phyloP scores from a whole-genome alignment of 768 basidiomycete species.

The Suillus tomentosus region DNA sequence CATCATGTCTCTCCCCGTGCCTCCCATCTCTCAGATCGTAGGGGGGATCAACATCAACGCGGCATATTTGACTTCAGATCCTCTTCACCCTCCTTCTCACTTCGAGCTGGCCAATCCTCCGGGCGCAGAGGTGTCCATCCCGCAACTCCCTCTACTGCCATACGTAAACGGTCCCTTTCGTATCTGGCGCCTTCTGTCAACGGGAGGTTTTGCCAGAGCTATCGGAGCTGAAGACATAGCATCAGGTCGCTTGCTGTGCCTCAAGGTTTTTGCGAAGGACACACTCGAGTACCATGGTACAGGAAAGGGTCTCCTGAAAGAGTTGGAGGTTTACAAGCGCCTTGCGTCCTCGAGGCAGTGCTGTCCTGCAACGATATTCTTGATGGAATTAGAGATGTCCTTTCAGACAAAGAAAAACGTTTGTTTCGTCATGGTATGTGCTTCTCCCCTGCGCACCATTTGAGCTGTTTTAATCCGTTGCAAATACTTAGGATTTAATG shows the following conservation, averaged over 20 bases:
- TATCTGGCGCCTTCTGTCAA: constrained; percentile 20
- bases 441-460: neutral
- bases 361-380: constrained; percentile 32
- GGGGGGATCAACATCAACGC: neutral
- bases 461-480: neutral
- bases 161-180: constrained; percentile 26
- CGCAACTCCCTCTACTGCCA: neutral
- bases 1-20: neutral
- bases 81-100: neutral
- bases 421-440: constrained; percentile 44
- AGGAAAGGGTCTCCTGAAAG: constrained; percentile 27
- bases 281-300: constrained; percentile 16
- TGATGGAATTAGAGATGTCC: constrained; percentile 41
- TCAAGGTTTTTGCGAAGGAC: constrained; percentile 37
- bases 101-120: neutral
- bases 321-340: constrained; percentile 38
- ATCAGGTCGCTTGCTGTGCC: constrained; percentile 39
- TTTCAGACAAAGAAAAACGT: constrained; percentile 33
- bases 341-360: constrained; percentile 27
- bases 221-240: constrained; percentile 26
- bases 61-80: neutral
- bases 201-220: constrained; percentile 23
- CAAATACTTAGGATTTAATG: constrained; percentile 41
- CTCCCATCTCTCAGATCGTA: neutral
- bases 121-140: neutral